Evolutionary conservation across 495 filamentous ascomycete genomes (phyloP).

Genomic region (Pseudoneurospora amorphoporcata): DNA sequence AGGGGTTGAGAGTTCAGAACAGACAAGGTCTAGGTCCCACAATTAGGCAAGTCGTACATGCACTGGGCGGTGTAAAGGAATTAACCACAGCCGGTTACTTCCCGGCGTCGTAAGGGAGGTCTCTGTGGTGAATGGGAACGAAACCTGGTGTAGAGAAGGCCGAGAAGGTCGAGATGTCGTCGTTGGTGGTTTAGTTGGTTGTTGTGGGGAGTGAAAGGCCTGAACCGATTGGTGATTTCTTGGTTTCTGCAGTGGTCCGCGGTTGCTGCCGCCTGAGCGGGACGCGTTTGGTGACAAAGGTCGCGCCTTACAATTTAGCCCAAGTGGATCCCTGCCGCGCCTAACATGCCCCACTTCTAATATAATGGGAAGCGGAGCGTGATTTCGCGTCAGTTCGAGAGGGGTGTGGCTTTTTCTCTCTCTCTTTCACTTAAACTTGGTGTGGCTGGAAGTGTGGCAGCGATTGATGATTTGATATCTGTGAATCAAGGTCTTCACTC

Average conservation of each 20-base stretch:
- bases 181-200: background rate
- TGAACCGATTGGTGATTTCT: background rate
- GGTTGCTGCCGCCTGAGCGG: background rate
- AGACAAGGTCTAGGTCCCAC: background rate
- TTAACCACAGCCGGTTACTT: background rate
- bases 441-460: background rate
- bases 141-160: background rate
- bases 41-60: background rate
- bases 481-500: background rate
- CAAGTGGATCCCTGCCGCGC: background rate
- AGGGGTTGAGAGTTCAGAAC: background rate
- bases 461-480: background rate
- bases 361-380: background rate
- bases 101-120: background rate
- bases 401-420: background rate
- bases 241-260: background rate
- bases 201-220: background rate
- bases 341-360: background rate
- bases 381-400: background rate
- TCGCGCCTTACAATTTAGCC: constrained; percentile 9
- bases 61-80: background rate
- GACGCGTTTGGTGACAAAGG: background rate
- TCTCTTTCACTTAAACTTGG: background rate
- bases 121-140: background rate
- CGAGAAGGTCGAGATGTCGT: background rate